Evolutionary conservation across 2,329 filamentous ascomycete species (phyloP).

Genomic region (Microcyclosporella mali): DNA sequence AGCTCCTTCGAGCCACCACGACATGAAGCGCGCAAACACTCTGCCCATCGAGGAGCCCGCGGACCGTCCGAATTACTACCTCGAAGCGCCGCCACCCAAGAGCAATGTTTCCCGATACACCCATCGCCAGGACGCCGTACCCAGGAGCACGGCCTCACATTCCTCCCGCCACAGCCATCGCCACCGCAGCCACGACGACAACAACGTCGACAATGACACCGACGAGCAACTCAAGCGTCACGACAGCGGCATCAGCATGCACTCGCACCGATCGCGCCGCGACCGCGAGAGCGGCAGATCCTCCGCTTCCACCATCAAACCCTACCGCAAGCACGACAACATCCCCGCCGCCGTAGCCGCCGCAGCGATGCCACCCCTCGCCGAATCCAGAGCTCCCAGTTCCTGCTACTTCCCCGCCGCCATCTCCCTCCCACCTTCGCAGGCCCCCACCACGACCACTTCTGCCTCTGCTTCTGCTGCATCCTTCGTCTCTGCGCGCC

Average conservation of each 20-base stretch:
- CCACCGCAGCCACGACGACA: constrained; percentile 3
- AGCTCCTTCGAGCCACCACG: constrained; percentile 8
- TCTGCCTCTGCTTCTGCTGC: not conserved
- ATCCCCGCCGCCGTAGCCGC: constrained; percentile 8
- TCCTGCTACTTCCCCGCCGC: constrained; percentile 22
- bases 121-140: constrained; percentile 3
- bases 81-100: constrained; percentile 18
- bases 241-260: constrained; percentile 26
- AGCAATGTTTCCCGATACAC: constrained; percentile 13
- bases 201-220: constrained; percentile 11
- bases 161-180: not conserved
- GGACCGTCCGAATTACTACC: constrained; percentile 10
- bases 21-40: constrained; percentile 17
- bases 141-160: not conserved
- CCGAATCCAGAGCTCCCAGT: constrained; percentile 7
- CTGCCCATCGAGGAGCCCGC: constrained; percentile 14
- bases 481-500: not conserved
- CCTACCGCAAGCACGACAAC: constrained; percentile 13
- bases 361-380: constrained; percentile 5
- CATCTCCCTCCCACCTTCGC: constrained; percentile 20
- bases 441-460: constrained; percentile 6
- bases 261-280: constrained; percentile 16
- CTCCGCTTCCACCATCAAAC: constrained; percentile 27
- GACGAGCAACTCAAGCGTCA: constrained; percentile 23
- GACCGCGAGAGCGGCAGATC: constrained; percentile 19